Percentiles rank a stretch among this genome's conserved stretches.
Conservation (phyloP, 2,329 filamentous ascomycete genomes). For the Fusarium luffae region DNA sequence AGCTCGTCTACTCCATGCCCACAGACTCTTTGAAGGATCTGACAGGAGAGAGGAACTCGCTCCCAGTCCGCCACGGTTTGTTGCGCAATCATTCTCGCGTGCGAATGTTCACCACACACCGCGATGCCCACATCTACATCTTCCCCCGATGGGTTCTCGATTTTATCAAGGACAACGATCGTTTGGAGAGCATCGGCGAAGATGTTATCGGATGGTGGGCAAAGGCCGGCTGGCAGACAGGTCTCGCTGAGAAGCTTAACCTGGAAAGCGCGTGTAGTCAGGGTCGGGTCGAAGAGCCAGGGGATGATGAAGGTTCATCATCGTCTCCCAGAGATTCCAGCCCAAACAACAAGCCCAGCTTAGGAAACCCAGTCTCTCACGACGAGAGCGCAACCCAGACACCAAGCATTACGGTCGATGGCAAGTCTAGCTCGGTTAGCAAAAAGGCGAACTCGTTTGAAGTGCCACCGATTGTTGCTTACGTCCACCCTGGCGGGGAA, state of each 20-base stretch:
- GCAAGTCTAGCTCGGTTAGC: constrained; percentile 6
- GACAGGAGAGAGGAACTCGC: constrained; percentile 76
- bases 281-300: constrained; percentile 53
- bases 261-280: constrained; percentile 69
- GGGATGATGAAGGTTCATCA: constrained; percentile 45
- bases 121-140: constrained; percentile 94
- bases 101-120: constrained; percentile 83
- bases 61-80: constrained; percentile 80
- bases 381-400: neutral
- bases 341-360: constrained; percentile 28
- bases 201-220: constrained; percentile 96
- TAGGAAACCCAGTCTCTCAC: neutral
- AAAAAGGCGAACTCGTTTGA: constrained; percentile 35
- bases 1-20: constrained; percentile 85
- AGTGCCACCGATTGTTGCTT: constrained; percentile 82
- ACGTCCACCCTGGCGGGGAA: constrained; percentile 74
- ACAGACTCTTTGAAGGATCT: constrained; percentile 90
- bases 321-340: constrained; percentile 45
- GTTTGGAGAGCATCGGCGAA: constrained; percentile 87
- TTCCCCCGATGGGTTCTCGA: constrained; percentile 93
- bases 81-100: constrained; percentile 79
- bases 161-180: constrained; percentile 81
- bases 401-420: constrained; percentile 12
- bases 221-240: constrained; percentile 90
- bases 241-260: constrained; percentile 80